A percentile compares a stretch with the other conserved stretches of the same genome.
Evolutionary conservation across 2,329 filamentous ascomycete genomes (phyloP).

Genomic region (Neofusicoccum laricinum): DNA sequence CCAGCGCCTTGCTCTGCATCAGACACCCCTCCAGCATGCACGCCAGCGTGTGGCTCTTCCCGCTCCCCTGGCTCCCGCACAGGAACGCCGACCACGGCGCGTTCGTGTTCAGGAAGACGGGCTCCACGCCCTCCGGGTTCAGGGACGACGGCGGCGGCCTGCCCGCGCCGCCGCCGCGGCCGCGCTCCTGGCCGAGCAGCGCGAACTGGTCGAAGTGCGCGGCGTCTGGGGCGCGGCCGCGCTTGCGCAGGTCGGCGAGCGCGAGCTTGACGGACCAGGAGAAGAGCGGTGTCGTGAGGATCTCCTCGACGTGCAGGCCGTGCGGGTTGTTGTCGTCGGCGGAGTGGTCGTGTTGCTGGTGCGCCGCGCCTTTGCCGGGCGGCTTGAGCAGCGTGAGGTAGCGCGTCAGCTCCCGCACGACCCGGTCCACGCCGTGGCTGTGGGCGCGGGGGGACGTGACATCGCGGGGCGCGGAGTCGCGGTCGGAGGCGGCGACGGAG

Average conservation of each 20-base stretch:
- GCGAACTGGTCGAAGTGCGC: slow-evolving; percentile 13
- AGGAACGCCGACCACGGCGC: slow-evolving; percentile 59
- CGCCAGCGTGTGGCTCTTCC: slow-evolving; percentile 60
- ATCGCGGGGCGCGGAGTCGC: not conserved
- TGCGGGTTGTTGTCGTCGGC: not conserved
- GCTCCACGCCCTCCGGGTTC: slow-evolving; percentile 13
- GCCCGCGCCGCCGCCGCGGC: too few species aligned
- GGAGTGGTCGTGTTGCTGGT: not conserved
- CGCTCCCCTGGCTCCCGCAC: slow-evolving; percentile 61
- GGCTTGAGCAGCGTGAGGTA: slow-evolving; percentile 1
- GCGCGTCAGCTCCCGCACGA: not conserved
- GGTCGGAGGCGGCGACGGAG: not conserved
- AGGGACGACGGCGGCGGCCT: not conserved
- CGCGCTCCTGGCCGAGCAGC: slow-evolving; percentile 10
- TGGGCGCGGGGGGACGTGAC: not conserved
- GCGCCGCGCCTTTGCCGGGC: too few species aligned
- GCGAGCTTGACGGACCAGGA: slow-evolving; percentile 14
- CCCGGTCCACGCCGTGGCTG: not conserved
- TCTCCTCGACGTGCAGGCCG: slow-evolving; percentile 7
- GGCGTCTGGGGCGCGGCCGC: not conserved
- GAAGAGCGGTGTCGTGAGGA: slow-evolving; percentile 5
- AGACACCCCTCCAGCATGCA: slow-evolving; percentile 61
- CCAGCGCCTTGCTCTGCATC: slow-evolving; percentile 40
- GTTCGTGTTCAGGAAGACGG: slow-evolving; percentile 52
- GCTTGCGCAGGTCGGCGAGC: not conserved